Conservation (phyloP, 2,329 filamentous ascomycete species). For the Balansia obtecta region DNA sequence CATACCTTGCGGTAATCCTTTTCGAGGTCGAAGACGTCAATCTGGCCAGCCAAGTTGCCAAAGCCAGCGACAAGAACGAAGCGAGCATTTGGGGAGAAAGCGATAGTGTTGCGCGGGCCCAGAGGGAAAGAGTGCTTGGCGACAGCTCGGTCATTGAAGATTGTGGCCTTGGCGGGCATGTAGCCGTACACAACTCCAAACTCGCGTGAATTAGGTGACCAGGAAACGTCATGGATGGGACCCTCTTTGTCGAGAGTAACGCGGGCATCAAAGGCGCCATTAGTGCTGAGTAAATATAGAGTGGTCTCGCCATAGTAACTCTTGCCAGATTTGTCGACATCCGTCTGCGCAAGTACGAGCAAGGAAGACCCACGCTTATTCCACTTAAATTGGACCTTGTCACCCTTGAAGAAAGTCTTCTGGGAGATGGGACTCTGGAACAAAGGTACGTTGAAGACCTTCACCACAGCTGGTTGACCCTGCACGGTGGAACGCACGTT, state of each 20-base stretch:
- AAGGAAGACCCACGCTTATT: constrained; percentile 83
- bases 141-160: constrained; percentile 84
- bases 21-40: constrained; percentile 93
- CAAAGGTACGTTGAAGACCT: constrained; percentile 85
- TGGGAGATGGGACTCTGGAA: constrained; percentile 78
- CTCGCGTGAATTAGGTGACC: constrained; percentile 95
- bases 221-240: constrained; percentile 94
- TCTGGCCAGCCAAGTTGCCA: constrained; percentile 92
- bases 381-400: constrained; percentile 98
- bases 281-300: constrained; percentile 86
- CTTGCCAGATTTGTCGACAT: constrained; percentile 96
- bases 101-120: constrained; percentile 83
- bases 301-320: constrained; percentile 99
- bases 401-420: constrained; percentile 98
- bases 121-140: constrained; percentile 77
- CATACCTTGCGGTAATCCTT: constrained; percentile 87
- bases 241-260: constrained; percentile 92
- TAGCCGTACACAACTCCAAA: constrained; percentile 97
- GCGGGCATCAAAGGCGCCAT: constrained; percentile 83
- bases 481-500: background rate
- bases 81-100: constrained; percentile 85
- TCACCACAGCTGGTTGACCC: constrained; percentile 88
- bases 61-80: constrained; percentile 94
- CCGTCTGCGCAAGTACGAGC: constrained; percentile 91
- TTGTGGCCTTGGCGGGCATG: constrained; percentile 98